Evolutionary conservation across 441 rosid species (phyloP).

Genomic region (Jatropha podagrica): DNA sequence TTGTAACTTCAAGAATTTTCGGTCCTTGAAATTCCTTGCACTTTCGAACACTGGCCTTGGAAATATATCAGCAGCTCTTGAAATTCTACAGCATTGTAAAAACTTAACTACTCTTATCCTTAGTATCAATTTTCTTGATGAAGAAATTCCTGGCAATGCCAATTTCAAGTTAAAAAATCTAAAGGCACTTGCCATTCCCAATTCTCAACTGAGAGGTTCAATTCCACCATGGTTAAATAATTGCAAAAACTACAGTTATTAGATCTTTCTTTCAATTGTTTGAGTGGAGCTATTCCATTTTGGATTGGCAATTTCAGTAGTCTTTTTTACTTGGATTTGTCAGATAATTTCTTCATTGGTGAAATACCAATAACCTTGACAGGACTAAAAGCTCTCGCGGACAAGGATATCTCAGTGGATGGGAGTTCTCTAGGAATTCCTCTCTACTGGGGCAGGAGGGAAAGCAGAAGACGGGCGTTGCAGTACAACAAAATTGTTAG

Average conservation of each 20-base stretch:
- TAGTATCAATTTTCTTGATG: neutral
- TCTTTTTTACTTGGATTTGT: constrained; percentile 20
- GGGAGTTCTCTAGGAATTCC: neutral
- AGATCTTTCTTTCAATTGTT: constrained; percentile 7
- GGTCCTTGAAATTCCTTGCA: neutral
- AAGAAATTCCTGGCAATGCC: constrained; percentile 11
- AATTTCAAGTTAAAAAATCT: constrained; percentile 9
- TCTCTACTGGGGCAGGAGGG: neutral
- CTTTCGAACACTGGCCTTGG: neutral
- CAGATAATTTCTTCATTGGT: constrained; percentile 17
- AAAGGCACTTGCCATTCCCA: neutral
- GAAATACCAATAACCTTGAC: constrained; percentile 12
- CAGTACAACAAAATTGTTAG: constrained; percentile 22
- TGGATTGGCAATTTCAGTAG: constrained; percentile 7
- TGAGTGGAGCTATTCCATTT: constrained; percentile 3
- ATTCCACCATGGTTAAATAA: constrained; percentile 18
- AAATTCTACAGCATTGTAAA: constrained; percentile 13
- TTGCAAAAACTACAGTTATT: constrained; percentile 8
- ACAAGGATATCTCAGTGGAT: neutral
- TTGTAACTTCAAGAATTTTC: constrained; percentile 16
- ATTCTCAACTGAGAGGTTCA: constrained; percentile 10
- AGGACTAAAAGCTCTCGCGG: neutral
- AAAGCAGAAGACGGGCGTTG: neutral
- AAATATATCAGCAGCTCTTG: constrained; percentile 19
- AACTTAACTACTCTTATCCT: constrained; percentile 13